Evolutionary conservation across 2,329 filamentous ascomycete genomes (phyloP), one percentile per base, ranked within the genome.

Genomic region (Penicillium digitatum): DNA sequence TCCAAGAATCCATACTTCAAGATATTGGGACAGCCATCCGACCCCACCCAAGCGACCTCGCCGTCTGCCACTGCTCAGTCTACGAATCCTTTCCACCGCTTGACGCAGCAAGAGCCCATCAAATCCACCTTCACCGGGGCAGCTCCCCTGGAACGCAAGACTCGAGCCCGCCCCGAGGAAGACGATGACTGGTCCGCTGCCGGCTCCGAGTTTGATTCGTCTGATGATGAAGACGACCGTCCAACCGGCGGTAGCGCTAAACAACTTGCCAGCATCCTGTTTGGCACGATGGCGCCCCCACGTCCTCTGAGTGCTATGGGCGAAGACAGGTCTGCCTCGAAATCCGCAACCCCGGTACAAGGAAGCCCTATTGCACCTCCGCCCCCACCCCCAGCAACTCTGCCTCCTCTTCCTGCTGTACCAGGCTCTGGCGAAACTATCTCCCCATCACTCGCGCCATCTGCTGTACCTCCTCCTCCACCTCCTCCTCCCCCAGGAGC

Each of bases 1-100:
- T 96, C 90, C 66, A 93, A 89, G 72, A 97, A 97, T 69, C 94
- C 94, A 3, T 99, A 95, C 78, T 90, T 93, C 78, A 90, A 88
- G 74, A 94, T 92, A 77, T 86, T 95, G 80, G 86, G 85, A 47
- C 87, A 92, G 70, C 78, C 84, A 10, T 77, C 78, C 7, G 86
- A 84, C 11, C 35, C 59, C 53, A 76, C 80, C 18, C 76, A 83
- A 11, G 65, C 73, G 14, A 66, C 76, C 29, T 69, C 77, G 60
- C 74, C 75, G 58, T 74, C 76, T 49, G 51, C 70, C 29, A 74
- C 82, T 32, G 81, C 86, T 44, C 81, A 83, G 24, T 92, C 89
- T n/a, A 97, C 90, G 10, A 99, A 99, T 70, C 94, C 94, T 5
- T 99, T 97, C 85, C 89, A 95, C 72, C 88, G 91, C 54, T 84